These are phyloP conservation scores for Rhodomyrtus psidioides DNA, from an alignment of 441 rosid species.

Conservation along the genomic window DNA sequence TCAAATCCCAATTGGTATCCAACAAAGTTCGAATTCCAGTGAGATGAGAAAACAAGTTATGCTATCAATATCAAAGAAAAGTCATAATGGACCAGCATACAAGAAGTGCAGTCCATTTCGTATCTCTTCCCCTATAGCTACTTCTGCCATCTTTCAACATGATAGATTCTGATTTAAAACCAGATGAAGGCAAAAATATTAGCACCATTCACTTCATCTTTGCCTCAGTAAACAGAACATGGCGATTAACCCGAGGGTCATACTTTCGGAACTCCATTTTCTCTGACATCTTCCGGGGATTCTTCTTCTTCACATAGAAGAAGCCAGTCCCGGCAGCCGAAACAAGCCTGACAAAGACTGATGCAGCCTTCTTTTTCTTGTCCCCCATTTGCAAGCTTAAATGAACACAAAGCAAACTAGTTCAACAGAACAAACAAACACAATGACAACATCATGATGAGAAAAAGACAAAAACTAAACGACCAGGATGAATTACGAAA, in stretches of 20 bases:
- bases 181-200: neutral
- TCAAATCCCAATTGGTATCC: neutral
- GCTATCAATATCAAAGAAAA: neutral
- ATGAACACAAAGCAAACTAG: neutral
- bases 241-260: conserved; percentile 87
- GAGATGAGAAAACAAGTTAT: neutral
- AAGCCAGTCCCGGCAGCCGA: conserved; percentile 97
- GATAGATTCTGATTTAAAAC: neutral
- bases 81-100: neutral
- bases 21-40: neutral
- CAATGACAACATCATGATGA: neutral
- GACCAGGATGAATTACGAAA: neutral
- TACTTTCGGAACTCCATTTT: conserved; percentile 91
- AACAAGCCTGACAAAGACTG: conserved; percentile 78
- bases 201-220: conserved; percentile 65
- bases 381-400: conserved; percentile 48
- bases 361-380: conserved; percentile 80
- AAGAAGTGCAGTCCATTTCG: neutral
- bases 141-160: neutral
- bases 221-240: conserved; percentile 79
- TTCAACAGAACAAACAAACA: neutral
- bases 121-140: neutral
- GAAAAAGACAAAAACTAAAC: neutral
- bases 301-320: conserved; percentile 93
- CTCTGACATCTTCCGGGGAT: conserved; percentile 61